Conservation (phyloP, 495 filamentous ascomycete species). For the Penicilliopsis zonata region DNA sequence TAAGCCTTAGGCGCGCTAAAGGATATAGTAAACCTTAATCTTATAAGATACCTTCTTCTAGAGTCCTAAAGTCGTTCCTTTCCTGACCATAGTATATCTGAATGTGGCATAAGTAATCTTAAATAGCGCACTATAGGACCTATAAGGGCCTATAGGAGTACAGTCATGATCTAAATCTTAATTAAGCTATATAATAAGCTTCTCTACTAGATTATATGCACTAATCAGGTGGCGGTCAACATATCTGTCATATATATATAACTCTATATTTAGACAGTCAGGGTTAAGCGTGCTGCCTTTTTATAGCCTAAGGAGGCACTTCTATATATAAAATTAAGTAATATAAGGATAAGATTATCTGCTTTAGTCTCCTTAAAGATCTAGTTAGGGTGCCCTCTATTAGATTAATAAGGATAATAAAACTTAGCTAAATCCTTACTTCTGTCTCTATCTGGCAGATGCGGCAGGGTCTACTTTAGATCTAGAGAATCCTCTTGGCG, state of each 20-base stretch:
- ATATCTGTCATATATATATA: conserved; percentile 7
- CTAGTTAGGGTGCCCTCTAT: neutral
- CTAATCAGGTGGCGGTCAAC: conserved; percentile 5
- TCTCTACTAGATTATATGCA: conserved; percentile 2
- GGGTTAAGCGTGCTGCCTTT: conserved; percentile 16
- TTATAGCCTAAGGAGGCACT: conserved; percentile 27
- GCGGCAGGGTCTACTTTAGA: conserved; percentile 7
- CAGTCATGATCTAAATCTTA: conserved; percentile 15
- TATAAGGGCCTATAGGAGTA: conserved; percentile 10
- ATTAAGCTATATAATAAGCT: conserved; percentile 15
- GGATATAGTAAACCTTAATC: conserved; percentile 25
- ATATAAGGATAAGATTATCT: conserved; percentile 1
- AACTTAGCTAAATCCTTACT: conserved; percentile 13
- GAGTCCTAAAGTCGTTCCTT: conserved; percentile 27
- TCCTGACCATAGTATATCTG: conserved; percentile 36
- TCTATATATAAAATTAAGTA: conserved; percentile 22
- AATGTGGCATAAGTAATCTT: conserved; percentile 23
- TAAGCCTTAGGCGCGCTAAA: conserved; percentile 24
- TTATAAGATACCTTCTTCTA: conserved; percentile 27
- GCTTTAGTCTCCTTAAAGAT: neutral
- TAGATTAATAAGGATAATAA: conserved; percentile 5
- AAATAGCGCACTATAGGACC: conserved; percentile 23
- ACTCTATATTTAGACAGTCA: conserved; percentile 21
- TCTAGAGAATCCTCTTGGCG: conserved; percentile 6
- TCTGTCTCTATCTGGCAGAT: conserved; percentile 8